phyloP scores from a whole-genome alignment of 106 monocot genomes.

The Agapanthus africanus region DNA sequence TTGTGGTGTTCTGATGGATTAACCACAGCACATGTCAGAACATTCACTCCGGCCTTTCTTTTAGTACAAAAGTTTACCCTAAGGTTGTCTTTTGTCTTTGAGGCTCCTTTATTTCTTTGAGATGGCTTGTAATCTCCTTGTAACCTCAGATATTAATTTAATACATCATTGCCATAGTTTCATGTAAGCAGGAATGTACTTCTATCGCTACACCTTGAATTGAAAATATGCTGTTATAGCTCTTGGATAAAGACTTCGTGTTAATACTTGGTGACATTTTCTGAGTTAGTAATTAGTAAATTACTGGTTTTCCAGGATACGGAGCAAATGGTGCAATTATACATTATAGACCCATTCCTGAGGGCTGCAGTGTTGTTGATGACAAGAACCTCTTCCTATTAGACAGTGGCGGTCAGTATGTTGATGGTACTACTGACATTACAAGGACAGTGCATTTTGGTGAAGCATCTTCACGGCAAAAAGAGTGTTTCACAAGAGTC shows the following conservation, averaged over 20 bases:
- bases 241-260: too few species aligned
- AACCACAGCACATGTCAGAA: neutral
- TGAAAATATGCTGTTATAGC: neutral
- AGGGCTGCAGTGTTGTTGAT: constrained; percentile 73
- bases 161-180: neutral
- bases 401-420: constrained; percentile 91
- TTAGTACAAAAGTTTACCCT: neutral
- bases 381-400: constrained; percentile 75
- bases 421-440: constrained; percentile 93
- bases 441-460: constrained; percentile 98
- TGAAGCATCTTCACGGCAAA: constrained; percentile 68
- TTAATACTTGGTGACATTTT: neutral
- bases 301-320: constrained; percentile 41
- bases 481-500: constrained; percentile 89
- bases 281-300: neutral
- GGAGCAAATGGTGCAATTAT: constrained; percentile 95
- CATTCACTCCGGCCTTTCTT: neutral
- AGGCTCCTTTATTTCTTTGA: neutral
- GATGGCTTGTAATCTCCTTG: neutral
- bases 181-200: neutral
- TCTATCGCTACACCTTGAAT: neutral
- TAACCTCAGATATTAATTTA: too few species aligned
- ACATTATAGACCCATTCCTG: constrained; percentile 64
- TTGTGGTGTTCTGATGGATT: neutral
- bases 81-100: neutral